Base-by-base conservation (phyloP, 768 basidiomycete species). In the Pholiota conissans region DNA sequence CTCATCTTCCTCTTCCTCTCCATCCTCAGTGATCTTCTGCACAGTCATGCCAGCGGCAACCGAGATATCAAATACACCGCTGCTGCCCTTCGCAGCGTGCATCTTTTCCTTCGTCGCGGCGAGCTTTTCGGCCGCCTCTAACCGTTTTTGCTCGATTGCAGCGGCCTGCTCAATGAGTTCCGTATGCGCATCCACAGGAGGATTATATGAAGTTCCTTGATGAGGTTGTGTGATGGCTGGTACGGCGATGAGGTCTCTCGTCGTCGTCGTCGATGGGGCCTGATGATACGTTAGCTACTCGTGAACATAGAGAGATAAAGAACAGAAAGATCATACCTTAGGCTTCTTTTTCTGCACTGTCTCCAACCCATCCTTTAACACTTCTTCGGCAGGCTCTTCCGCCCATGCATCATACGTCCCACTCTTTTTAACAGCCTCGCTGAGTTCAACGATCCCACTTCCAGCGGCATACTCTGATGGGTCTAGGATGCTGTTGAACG, bases 131-230 rank as follows among this genome's bases (percentile, higher is more conserved):
- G 77, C 80, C 56, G 85, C 80, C 24, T 74, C 74, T 37, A 85
- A 67, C 40, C 80, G 79, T 47, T 78, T 79, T 63, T 81, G 80
- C 70, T 95, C 95, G 13, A 79, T 69, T 58, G 84, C 80, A 51
- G 85, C 80, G 0, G 93, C 95, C 50, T 81, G 72, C 11, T 80
- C 73, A 20, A 98, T 68, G 4, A 96, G 82, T 49, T 84, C 84
- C 49, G 84, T 81, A 63, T 96, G 91, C 0, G 87, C 84, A 3
- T 82, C 78, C 0, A 81, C 84, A 0, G 86, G 84, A 0, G 95
- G 95, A 68, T 97, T 97, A 69, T 98, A 98, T 16, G 93, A 95
- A 3, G 88, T 82, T 18, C 95, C 95, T 29, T 84, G 84, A 62
- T 91, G 91, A 0, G 95, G 95, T 3, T 85, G 73, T 1, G 75